These are phyloP conservation scores for Puccinia polysora DNA, from an alignment of 1,284 basidiomycete genomes.

Conservation along the genomic window DNA sequence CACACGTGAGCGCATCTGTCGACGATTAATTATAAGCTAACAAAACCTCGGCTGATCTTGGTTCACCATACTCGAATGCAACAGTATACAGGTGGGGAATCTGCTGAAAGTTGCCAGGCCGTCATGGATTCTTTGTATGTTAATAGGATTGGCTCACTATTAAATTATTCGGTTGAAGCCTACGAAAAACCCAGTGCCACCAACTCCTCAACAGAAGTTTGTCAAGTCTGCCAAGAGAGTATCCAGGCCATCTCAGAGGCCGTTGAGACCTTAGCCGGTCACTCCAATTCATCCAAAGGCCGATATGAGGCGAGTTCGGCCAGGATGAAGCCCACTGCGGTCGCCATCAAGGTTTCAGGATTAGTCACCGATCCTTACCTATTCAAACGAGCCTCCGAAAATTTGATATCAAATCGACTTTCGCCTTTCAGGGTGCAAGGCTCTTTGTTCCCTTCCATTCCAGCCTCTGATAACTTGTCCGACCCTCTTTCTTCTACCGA, in stretches of 20 bases:
- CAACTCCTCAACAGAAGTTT: background rate
- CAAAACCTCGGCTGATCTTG: background rate
- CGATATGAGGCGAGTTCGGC: constrained; percentile 17
- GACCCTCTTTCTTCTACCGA: constrained; percentile 11
- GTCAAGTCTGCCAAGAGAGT: constrained; percentile 2
- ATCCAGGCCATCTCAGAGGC: constrained; percentile 11
- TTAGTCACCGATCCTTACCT: constrained; percentile 34
- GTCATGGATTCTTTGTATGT: constrained; percentile 3
- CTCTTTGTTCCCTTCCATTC: background rate
- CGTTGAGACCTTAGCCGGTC: constrained; percentile 1
- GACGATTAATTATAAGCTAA: background rate
- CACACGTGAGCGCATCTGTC: constrained; percentile 17
- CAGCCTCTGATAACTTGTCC: background rate
- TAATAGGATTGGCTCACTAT: background rate
- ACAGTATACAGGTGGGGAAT: constrained; percentile 38
- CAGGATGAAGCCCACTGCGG: constrained; percentile 13
- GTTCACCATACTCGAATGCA: background rate
- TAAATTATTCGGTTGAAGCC: constrained; percentile 39
- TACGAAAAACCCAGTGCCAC: background rate
- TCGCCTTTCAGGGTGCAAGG: constrained; percentile 23
- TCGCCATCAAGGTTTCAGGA: constrained; percentile 35
- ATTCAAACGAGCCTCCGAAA: constrained; percentile 34
- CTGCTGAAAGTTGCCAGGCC: constrained; percentile 21
- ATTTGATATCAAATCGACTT: background rate
- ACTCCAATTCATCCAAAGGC: background rate